Conservation (phyloP, 2,329 filamentous ascomycete species). For the Xylaria sp. region DNA sequence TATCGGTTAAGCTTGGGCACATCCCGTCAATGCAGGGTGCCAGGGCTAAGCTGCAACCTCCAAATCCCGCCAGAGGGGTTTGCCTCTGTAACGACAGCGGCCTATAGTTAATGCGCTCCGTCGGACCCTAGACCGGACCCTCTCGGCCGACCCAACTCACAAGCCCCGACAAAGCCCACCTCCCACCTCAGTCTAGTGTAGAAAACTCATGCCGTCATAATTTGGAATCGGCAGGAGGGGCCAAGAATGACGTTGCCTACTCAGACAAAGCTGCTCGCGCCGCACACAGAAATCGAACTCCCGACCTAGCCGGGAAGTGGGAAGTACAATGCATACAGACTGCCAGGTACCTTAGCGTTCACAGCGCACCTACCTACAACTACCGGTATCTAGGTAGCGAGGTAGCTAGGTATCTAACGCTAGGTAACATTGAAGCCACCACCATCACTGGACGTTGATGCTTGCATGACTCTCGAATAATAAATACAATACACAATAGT, state of each 20-base stretch:
- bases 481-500: background rate
- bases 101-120: constrained; percentile 26
- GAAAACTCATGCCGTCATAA: constrained; percentile 39
- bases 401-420: too few relatives aligned
- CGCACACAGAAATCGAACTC: constrained; percentile 15
- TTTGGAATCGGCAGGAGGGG: constrained; percentile 37
- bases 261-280: constrained; percentile 14
- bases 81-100: background rate
- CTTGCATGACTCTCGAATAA: background rate
- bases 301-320: constrained; percentile 29
- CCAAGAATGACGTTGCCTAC: constrained; percentile 36
- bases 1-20: constrained; percentile 27
- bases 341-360: background rate
- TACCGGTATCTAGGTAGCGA: background rate
- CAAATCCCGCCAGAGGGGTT: background rate
- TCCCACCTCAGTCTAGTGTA: background rate
- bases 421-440: background rate
- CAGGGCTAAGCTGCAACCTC: constrained; percentile 8
- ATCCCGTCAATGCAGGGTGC: background rate
- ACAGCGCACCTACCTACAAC: background rate
- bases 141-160: constrained; percentile 12
- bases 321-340: constrained; percentile 6
- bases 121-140: background rate
- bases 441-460: background rate
- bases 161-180: background rate